Evolutionary conservation across 768 basidiomycete genomes (phyloP).

Genomic region (Mycena maculata): DNA sequence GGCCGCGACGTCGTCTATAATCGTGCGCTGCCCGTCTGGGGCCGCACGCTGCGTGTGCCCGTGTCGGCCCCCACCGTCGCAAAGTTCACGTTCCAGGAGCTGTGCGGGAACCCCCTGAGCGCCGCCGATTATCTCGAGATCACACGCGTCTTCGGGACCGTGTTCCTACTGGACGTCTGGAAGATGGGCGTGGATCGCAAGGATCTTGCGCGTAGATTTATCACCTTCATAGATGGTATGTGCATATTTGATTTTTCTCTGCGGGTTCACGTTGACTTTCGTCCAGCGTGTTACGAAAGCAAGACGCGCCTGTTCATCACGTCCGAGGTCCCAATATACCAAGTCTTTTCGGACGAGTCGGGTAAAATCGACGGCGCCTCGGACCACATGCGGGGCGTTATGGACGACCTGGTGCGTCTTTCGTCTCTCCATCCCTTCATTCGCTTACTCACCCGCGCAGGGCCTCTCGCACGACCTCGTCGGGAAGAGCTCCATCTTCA

Average conservation of each 20-base stretch:
- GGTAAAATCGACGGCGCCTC: slow-evolving; percentile 57
- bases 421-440: slow-evolving; percentile 17
- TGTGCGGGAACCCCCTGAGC: slow-evolving; percentile 90
- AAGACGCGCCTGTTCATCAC: slow-evolving; percentile 94
- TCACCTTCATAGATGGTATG: slow-evolving; percentile 94
- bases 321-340: slow-evolving; percentile 91
- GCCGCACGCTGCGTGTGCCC: slow-evolving; percentile 82
- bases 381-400: slow-evolving; percentile 91
- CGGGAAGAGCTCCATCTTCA: slow-evolving; percentile 90
- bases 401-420: slow-evolving; percentile 89
- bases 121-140: slow-evolving; percentile 98
- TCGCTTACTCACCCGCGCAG: slow-evolving; percentile 50
- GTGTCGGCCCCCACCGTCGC: slow-evolving; percentile 85
- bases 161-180: slow-evolving; percentile 89
- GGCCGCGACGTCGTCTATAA: slow-evolving; percentile 60
- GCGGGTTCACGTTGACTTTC: slow-evolving; percentile 5
- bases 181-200: slow-evolving; percentile 90
- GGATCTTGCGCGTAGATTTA: slow-evolving; percentile 94
- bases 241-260: slow-evolving; percentile 25
- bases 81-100: slow-evolving; percentile 84
- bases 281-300: slow-evolving; percentile 89
- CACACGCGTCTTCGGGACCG: slow-evolving; percentile 85
- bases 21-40: slow-evolving; percentile 88
- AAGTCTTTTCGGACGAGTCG: slow-evolving; percentile 87
- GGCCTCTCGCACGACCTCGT: slow-evolving; percentile 82